Percentiles rank a stretch among this genome's conserved stretches.
phyloP scores from a whole-genome alignment of 371 early-diverging fungal genomes.

The Rhizopus arrhizus region DNA sequence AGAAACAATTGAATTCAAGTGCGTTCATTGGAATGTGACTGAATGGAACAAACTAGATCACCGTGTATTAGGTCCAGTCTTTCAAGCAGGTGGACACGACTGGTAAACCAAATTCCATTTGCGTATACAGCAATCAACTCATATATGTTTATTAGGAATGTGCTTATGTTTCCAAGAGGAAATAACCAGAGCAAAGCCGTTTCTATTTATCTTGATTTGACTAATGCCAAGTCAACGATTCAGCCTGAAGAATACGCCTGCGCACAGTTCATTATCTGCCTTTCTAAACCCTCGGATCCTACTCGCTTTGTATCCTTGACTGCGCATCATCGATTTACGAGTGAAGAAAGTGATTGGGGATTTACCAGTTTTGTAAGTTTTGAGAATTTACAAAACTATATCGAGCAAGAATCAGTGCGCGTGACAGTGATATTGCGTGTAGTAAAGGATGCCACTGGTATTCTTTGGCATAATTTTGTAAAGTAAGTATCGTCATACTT shows the following conservation, averaged over 20 bases:
- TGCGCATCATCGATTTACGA: conserved; percentile 82
- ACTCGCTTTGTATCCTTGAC: conserved; percentile 53
- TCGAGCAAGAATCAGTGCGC: conserved; percentile 57
- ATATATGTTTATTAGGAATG: conserved; percentile 56
- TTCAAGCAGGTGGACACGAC: conserved; percentile 59
- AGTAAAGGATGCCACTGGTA: conserved; percentile 85
- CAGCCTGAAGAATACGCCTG: conserved; percentile 75
- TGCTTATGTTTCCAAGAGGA: conserved; percentile 88
- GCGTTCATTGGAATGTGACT: conserved; percentile 54
- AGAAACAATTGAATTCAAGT: conserved; percentile 46
- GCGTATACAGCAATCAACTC: not conserved
- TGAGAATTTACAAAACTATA: conserved; percentile 39
- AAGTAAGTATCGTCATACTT: conserved; percentile 53
- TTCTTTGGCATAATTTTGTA: conserved; percentile 91
- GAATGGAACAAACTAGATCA: conserved; percentile 52
- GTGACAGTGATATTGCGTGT: conserved; percentile 80
- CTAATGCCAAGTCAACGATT: conserved; percentile 65
- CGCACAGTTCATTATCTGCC: conserved; percentile 77
- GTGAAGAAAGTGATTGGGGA: conserved; percentile 91
- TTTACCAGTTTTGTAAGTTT: conserved; percentile 76
- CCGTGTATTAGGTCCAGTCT: conserved; percentile 57
- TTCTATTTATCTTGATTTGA: conserved; percentile 83
- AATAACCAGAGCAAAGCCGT: conserved; percentile 70
- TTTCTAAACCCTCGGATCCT: conserved; percentile 75
- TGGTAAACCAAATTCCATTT: conserved; percentile 36